A percentile compares a stretch with the other conserved stretches of the same genome.
phyloP scores from a whole-genome alignment of 768 basidiomycete species.

The Termitomyces heimii region DNA sequence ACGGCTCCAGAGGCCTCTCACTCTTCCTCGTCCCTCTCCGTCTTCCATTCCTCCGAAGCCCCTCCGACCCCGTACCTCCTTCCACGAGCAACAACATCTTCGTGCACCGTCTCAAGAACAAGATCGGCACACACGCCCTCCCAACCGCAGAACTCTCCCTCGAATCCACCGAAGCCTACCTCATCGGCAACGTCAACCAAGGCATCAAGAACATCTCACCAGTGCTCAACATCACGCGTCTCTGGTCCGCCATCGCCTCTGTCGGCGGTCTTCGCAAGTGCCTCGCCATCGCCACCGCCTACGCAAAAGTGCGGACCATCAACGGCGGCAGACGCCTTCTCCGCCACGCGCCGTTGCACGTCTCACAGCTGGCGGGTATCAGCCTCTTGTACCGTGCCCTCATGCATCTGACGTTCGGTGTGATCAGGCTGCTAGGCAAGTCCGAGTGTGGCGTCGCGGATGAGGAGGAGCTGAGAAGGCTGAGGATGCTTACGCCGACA shows the following conservation, averaged over 20 bases:
- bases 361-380: slow-evolving; percentile 56
- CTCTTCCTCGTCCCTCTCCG: slow-evolving; percentile 70
- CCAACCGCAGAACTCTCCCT: slow-evolving; percentile 75
- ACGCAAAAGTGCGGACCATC: slow-evolving; percentile 54
- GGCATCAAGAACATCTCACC: slow-evolving; percentile 66
- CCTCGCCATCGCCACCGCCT: slow-evolving; percentile 60
- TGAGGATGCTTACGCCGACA: slow-evolving; percentile 64
- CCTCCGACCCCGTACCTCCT: slow-evolving; percentile 33
- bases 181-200: slow-evolving; percentile 49
- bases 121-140: slow-evolving; percentile 67
- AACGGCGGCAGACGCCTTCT: slow-evolving; percentile 44
- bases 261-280: slow-evolving; percentile 55
- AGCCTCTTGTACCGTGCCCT: slow-evolving; percentile 62
- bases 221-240: slow-evolving; percentile 72
- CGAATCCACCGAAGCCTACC: slow-evolving; percentile 52
- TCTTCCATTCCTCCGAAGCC: slow-evolving; percentile 42
- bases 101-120: slow-evolving; percentile 72
- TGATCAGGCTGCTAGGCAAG: slow-evolving; percentile 52
- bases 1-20: slow-evolving; percentile 63
- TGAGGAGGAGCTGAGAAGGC: slow-evolving; percentile 40
- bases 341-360: slow-evolving; percentile 53
- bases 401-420: slow-evolving; percentile 57
- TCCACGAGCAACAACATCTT: slow-evolving; percentile 59
- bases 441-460: slow-evolving; percentile 49
- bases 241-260: slow-evolving; percentile 56